These are phyloP conservation scores for Anastatica hierochuntica DNA, from an alignment of 345 rosid species.

Conservation along the genomic window DNA sequence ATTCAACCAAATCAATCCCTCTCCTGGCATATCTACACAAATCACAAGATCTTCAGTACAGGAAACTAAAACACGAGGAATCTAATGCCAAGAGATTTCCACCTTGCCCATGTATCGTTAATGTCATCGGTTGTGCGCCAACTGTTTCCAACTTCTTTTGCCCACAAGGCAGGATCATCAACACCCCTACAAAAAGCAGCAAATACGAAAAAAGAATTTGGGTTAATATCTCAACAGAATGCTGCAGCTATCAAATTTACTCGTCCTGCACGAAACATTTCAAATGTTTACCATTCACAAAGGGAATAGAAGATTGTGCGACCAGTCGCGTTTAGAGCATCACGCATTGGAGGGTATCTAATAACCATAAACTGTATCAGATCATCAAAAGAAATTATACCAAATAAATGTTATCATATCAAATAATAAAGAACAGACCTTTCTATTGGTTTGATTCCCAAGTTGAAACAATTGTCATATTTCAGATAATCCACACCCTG, in stretches of 20 bases:
- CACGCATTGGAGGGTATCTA: constrained; percentile 96
- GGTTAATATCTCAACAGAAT: neutral
- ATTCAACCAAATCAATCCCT: neutral
- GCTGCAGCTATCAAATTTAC: neutral
- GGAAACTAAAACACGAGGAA: neutral
- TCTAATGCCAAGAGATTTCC: constrained; percentile 19
- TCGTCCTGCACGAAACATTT: neutral
- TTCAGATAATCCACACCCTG: constrained; percentile 95
- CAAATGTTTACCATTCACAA: constrained; percentile 68
- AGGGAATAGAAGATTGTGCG: constrained; percentile 69
- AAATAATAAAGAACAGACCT: constrained; percentile 38
- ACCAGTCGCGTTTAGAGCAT: constrained; percentile 72
- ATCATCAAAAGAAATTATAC: neutral
- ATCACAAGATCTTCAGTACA: constrained; percentile 1
- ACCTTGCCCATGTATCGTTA: constrained; percentile 96
- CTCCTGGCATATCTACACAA: neutral
- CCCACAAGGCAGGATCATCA: constrained; percentile 94
- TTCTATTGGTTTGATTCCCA: constrained; percentile 60
- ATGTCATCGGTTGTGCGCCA: constrained; percentile 97
- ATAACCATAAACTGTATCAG: constrained; percentile 13
- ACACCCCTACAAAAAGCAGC: constrained; percentile 48
- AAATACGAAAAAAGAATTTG: neutral
- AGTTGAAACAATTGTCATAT: constrained; percentile 92
- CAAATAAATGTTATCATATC: neutral
- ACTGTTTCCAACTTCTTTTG: constrained; percentile 85